Conservation (phyloP, 371 early-diverging fungal genomes). For the Vairimorpha necatrix region DNA sequence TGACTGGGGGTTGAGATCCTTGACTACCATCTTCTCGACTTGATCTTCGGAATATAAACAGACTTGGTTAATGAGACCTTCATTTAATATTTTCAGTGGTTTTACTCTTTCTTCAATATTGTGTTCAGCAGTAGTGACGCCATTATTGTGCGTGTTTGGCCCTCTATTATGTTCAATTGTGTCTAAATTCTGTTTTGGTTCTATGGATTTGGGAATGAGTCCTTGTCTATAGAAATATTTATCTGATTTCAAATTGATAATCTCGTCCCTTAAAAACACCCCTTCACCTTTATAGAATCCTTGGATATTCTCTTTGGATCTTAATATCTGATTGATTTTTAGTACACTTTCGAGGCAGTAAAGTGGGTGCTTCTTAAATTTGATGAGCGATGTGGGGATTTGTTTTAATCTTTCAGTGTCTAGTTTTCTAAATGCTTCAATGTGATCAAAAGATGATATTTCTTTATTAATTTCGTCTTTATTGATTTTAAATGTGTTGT, state of each 20-base stretch:
- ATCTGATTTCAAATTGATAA: constrained; percentile 36
- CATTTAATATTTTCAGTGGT: constrained; percentile 24
- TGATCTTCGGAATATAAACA: constrained; percentile 50
- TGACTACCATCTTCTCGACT: constrained; percentile 30
- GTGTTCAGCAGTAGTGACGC: neutral
- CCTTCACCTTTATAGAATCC: constrained; percentile 45
- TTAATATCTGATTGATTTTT: constrained; percentile 29
- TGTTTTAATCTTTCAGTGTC: constrained; percentile 32
- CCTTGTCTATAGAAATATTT: constrained; percentile 39
- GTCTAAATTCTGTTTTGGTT: neutral
- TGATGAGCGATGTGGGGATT: constrained; percentile 36
- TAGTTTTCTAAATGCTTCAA: constrained; percentile 21
- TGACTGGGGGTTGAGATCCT: constrained; percentile 17
- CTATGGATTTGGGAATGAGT: constrained; percentile 5
- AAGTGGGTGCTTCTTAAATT: constrained; percentile 51
- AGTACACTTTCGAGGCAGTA: constrained; percentile 36
- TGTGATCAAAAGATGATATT: neutral
- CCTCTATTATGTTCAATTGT: too few species aligned
- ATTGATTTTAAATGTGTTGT: neutral
- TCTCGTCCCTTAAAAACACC: constrained; percentile 30
- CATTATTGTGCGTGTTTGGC: too few species aligned
- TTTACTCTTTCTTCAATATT: too few species aligned
- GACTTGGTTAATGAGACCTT: too few species aligned
- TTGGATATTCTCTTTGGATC: constrained; percentile 19
- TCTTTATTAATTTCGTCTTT: neutral